Conservation (phyloP, 441 rosid genomes). For the California macrophylla region DNA sequence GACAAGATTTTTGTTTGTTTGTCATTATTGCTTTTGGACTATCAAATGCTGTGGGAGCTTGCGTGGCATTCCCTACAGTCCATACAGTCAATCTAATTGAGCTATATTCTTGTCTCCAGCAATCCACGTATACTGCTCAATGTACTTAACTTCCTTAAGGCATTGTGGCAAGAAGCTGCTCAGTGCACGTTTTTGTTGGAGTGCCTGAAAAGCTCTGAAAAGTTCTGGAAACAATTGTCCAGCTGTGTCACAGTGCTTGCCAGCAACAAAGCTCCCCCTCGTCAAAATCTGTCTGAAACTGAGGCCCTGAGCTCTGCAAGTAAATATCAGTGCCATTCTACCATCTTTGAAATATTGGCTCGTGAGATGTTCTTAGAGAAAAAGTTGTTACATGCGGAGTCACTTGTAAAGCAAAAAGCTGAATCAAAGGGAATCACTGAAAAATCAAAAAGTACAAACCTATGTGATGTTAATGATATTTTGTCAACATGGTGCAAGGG, state of each 20-base stretch:
- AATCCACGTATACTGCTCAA: constrained; percentile 44
- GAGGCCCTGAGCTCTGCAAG: constrained; percentile 40
- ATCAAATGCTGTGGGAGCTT: constrained; percentile 18
- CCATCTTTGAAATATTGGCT: constrained; percentile 73
- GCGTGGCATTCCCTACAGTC: constrained; percentile 15
- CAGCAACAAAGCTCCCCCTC: constrained; percentile 28
- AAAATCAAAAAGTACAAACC: constrained; percentile 26
- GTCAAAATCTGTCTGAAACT: constrained; percentile 31
- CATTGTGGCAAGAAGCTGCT: constrained; percentile 89
- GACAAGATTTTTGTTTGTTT: constrained; percentile 12
- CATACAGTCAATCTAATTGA: constrained; percentile 13
- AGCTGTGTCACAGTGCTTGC: constrained; percentile 32
- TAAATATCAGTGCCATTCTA: constrained; percentile 58
- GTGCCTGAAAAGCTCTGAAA: constrained; percentile 40
- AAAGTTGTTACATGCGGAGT: constrained; percentile 55
- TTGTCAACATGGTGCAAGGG: constrained; percentile 54
- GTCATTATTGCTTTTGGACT: constrained; percentile 11
- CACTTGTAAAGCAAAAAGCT: constrained; percentile 30
- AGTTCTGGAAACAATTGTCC: constrained; percentile 63
- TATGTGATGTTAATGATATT: constrained; percentile 35
- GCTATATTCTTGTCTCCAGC: constrained; percentile 38
- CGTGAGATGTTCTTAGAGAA: constrained; percentile 67
- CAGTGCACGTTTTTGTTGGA: constrained; percentile 50
- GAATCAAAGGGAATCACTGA: constrained; percentile 28
- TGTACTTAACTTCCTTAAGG: constrained; percentile 62